A percentile compares a stretch with the other conserved stretches of the same genome.
These are phyloP conservation scores for Tetrapisispora taiwanensis DNA, from an alignment of 805 yeast genomes.

Conservation along the genomic window DNA sequence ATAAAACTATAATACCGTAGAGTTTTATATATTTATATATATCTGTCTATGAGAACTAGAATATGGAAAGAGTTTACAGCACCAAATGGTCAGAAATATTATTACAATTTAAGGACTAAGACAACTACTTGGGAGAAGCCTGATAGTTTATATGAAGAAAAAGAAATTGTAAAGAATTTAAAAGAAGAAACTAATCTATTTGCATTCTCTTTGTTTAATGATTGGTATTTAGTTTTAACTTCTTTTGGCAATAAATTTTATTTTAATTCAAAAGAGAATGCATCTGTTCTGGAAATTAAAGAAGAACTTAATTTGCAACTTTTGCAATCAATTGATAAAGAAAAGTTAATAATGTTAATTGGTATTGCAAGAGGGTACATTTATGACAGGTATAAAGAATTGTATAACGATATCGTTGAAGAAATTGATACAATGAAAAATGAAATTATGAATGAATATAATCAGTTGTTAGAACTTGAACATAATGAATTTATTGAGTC, in stretches of 20 bases:
- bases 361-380: slow-evolving; percentile 20
- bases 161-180: neutral
- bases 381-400: slow-evolving; percentile 5
- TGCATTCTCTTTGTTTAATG: slow-evolving; percentile 16
- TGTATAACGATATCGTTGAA: slow-evolving; percentile 14
- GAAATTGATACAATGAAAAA: slow-evolving; percentile 9
- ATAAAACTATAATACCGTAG: too few relatives aligned
- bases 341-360: slow-evolving; percentile 16
- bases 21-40: too few relatives aligned
- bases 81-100: slow-evolving; percentile 31
- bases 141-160: slow-evolving; percentile 4
- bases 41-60: neutral
- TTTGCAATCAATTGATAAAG: slow-evolving; percentile 24
- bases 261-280: slow-evolving; percentile 22
- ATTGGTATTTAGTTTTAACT: slow-evolving; percentile 37
- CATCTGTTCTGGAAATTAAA: slow-evolving; percentile 26
- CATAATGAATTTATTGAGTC: neutral
- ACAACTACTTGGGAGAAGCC: slow-evolving; percentile 34
- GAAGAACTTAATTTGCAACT: slow-evolving; percentile 22
- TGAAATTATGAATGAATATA: slow-evolving; percentile 6
- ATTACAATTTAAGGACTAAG: slow-evolving; percentile 31
- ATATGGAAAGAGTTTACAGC: slow-evolving; percentile 33
- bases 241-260: slow-evolving; percentile 36
- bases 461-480: neutral
- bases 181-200: slow-evolving; percentile 8